Conservation (phyloP, 768 basidiomycete species). For the Leccinellum rugosiceps region DNA sequence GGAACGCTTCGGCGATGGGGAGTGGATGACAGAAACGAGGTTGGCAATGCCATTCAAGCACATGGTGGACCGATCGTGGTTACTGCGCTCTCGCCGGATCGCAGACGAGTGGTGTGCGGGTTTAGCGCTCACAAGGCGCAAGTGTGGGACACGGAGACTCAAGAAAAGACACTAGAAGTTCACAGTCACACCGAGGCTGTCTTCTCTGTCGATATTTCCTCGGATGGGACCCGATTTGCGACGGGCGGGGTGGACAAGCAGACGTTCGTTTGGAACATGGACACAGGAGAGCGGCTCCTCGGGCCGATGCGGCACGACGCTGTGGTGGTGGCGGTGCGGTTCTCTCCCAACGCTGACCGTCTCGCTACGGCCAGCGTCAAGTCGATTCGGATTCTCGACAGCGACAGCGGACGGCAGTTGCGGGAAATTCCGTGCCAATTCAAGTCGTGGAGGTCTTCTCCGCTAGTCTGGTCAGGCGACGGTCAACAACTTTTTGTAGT, state of each 20-base stretch:
- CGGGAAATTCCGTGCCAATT: not conserved
- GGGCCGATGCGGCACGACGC: not conserved
- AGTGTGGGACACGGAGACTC: not conserved
- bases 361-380: not conserved
- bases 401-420: not conserved
- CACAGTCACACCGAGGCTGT: not conserved
- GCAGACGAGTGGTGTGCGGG: not conserved
- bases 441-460: not conserved
- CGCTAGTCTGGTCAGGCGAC: not conserved
- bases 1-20: not conserved
- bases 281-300: not conserved
- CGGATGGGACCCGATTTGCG: not conserved
- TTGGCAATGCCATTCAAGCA: not conserved
- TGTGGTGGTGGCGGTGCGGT: not conserved
- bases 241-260: not conserved
- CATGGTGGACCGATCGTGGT: not conserved
- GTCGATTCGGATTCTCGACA: not conserved
- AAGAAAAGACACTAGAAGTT: not conserved
- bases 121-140: not conserved
- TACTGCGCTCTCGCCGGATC: not conserved
- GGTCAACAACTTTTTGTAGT: not conserved
- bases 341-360: not conserved
- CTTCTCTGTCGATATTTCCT: not conserved
- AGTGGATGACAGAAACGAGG: not conserved
- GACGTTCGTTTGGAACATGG: not conserved